Evolutionary conservation across 1,139 yeast genomes (phyloP).

Genomic region (Protomyces arabidopsidicola): DNA sequence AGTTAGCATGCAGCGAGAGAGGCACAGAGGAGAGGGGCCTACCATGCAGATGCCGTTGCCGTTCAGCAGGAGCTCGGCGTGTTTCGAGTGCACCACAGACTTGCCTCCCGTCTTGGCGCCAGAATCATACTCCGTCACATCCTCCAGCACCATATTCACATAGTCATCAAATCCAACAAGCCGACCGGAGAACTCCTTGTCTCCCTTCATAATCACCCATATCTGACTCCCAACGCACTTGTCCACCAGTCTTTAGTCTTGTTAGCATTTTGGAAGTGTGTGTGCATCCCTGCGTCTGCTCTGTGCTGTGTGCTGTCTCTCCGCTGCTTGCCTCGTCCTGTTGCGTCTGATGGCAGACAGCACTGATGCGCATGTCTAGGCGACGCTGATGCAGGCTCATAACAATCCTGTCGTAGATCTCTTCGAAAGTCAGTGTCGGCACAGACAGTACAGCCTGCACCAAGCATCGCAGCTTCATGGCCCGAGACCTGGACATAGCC

Average conservation of each 20-base stretch:
- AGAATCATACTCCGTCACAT: conserved; percentile 58
- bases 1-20: background rate
- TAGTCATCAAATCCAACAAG: conserved; percentile 91
- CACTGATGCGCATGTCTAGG: no score
- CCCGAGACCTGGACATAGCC: no score
- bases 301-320: no score
- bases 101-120: conserved; percentile 38
- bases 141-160: conserved; percentile 79
- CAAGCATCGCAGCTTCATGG: no score
- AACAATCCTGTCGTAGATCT: no score
- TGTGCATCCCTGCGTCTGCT: no score
- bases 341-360: no score
- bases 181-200: conserved; percentile 67
- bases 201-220: conserved; percentile 70
- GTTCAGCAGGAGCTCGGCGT: conserved; percentile 70
- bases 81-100: conserved; percentile 42
- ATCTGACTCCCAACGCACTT: conserved; percentile 76
- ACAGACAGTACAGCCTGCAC: no score
- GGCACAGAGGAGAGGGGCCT: conserved; percentile 8
- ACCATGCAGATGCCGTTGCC: conserved; percentile 88
- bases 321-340: no score
- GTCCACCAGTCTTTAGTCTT: conserved; percentile 52
- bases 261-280: background rate
- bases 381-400: no score
- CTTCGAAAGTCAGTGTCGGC: no score